phyloP scores from a whole-genome alignment of 768 basidiomycete genomes.

The Clathrus columnatus region DNA sequence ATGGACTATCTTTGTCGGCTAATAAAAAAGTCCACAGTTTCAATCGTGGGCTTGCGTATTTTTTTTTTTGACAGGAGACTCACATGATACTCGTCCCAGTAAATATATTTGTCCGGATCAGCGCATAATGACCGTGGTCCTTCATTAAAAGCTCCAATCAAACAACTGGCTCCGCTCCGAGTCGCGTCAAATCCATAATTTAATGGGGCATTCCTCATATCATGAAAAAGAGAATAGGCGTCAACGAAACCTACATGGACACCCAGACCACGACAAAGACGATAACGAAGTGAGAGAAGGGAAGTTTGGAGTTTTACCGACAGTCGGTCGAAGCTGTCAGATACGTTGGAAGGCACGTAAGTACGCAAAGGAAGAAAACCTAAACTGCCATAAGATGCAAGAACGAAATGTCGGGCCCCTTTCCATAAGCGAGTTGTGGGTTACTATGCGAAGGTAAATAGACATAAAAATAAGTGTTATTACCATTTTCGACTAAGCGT shows the following conservation, averaged over 20 bases:
- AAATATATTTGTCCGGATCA: constrained; percentile 8
- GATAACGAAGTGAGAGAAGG: not conserved
- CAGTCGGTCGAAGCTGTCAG: not conserved
- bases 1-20: constrained; percentile 5
- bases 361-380: constrained; percentile 4
- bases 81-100: constrained; percentile 11
- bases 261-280: not conserved
- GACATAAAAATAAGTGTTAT: not conserved
- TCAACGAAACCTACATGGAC: constrained; percentile 7
- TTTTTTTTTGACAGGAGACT: not conserved
- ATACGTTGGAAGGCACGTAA: not conserved
- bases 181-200: constrained; percentile 5
- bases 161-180: constrained; percentile 1
- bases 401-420: constrained; percentile 3
- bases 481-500: not conserved
- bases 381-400: constrained; percentile 3
- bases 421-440: not conserved
- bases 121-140: constrained; percentile 2
- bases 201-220: not conserved
- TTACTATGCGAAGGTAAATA: not conserved
- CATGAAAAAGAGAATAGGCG: not conserved
- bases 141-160: constrained; percentile 3
- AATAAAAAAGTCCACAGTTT: not conserved
- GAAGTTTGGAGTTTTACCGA: not conserved
- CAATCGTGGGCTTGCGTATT: not conserved